phyloP scores from a whole-genome alignment of 2,329 filamentous ascomycete genomes.

The Venturia nashicola region DNA sequence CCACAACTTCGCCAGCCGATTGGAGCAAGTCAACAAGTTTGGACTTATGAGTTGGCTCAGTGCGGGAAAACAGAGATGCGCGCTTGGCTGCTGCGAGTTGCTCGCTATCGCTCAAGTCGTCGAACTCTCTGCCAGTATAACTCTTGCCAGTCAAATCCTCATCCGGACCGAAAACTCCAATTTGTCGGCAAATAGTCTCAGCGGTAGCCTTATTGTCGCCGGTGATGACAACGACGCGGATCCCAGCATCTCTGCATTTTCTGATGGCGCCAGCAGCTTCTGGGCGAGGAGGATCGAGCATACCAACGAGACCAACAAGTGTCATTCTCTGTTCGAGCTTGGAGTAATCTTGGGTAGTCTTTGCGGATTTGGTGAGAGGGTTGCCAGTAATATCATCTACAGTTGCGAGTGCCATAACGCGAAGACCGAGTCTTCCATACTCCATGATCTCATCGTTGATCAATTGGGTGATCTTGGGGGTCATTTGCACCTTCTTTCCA shows the following conservation, averaged over 20 bases:
- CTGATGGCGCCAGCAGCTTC: constrained; percentile 78
- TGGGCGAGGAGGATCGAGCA: constrained; percentile 91
- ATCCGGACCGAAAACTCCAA: constrained; percentile 74
- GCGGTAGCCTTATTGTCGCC: constrained; percentile 97
- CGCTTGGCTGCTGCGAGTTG: constrained; percentile 73
- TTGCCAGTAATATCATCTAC: constrained; percentile 63
- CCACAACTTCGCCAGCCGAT: constrained; percentile 83
- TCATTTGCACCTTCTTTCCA: constrained; percentile 65
- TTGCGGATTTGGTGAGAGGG: constrained; percentile 59
- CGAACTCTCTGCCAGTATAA: constrained; percentile 90
- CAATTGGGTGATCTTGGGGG: constrained; percentile 54
- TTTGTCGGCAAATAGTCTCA: constrained; percentile 94
- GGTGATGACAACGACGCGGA: constrained; percentile 94
- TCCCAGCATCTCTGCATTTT: constrained; percentile 85
- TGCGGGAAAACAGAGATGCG: constrained; percentile 88
- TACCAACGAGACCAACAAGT: constrained; percentile 81
- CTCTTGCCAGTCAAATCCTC: constrained; percentile 87
- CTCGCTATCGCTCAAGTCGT: constrained; percentile 64
- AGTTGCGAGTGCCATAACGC: constrained; percentile 85
- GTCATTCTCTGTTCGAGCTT: constrained; percentile 91
- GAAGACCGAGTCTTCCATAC: constrained; percentile 84
- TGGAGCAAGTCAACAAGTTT: constrained; percentile 94
- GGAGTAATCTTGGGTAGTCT: constrained; percentile 71
- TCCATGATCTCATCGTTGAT: constrained; percentile 71
- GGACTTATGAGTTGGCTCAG: constrained; percentile 94